Conservation (phyloP, 129 eudicot genomes). For the Oenanthe sinensis region DNA sequence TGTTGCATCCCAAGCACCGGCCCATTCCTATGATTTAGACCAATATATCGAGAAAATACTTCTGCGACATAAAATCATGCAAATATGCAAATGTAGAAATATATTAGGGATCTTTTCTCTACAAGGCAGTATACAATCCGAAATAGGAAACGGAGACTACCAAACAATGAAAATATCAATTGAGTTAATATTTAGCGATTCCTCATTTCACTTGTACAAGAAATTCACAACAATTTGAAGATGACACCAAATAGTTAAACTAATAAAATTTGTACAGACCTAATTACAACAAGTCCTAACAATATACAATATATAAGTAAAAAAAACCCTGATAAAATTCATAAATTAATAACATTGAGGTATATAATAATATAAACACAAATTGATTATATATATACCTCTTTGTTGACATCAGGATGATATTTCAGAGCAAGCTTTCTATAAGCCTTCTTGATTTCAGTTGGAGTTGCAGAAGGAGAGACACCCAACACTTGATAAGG, state of each 20-base stretch:
- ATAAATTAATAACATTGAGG: neutral
- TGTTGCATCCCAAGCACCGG: neutral
- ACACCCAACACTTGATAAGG: constrained; percentile 92
- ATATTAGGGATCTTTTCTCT: neutral
- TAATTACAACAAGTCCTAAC: neutral
- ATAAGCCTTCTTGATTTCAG: constrained; percentile 89
- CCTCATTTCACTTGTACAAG: neutral
- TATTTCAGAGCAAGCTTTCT: constrained; percentile 86
- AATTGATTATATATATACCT: constrained; percentile 28
- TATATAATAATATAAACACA: neutral
- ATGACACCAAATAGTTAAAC: neutral
- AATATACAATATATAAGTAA: neutral
- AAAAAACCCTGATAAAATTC: neutral
- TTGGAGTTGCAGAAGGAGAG: constrained; percentile 66
- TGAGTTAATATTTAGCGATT: neutral
- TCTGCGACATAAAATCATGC: neutral
- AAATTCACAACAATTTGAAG: neutral
- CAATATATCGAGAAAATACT: neutral
- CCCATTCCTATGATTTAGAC: neutral
- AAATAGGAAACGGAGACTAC: neutral
- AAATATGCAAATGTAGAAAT: neutral
- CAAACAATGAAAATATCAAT: neutral
- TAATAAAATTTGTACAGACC: neutral
- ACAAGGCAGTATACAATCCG: neutral
- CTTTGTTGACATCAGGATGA: constrained; percentile 96